Percentiles rank a stretch among this genome's conserved stretches.
Evolutionary conservation across 108 stramenopile species (phyloP).

Genomic region (Epithemia pelagica): DNA sequence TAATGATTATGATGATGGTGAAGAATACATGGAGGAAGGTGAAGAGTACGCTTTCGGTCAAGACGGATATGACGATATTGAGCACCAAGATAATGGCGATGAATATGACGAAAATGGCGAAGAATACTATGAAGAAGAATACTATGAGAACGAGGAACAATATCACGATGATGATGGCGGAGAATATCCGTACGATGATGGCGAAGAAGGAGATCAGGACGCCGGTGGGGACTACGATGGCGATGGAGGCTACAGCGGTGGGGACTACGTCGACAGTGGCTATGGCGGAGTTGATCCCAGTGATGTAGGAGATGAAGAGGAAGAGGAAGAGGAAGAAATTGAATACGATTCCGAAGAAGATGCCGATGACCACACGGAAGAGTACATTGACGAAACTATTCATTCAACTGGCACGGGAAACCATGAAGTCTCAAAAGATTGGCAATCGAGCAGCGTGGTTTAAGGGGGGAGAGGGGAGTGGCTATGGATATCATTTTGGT

Average conservation of each 20-base stretch:
- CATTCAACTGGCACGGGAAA: background rate
- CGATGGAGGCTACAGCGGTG: background rate
- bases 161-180: background rate
- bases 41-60: background rate
- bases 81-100: background rate
- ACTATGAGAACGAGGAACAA: background rate
- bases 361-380: background rate
- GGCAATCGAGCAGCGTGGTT: background rate
- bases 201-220: too few species aligned
- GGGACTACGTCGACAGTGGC: background rate
- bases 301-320: background rate
- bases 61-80: background rate
- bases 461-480: background rate
- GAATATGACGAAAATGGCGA: background rate
- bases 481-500: background rate
- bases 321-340: background rate
- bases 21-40: background rate
- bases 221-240: background rate
- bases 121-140: background rate
- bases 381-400: background rate
- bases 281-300: background rate
- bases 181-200: slow-evolving; percentile 2
- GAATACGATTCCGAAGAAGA: background rate
- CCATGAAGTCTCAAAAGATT: too few species aligned
- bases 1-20: background rate